A percentile compares a stretch with the other conserved stretches of the same genome.
Evolutionary conservation across 2,329 filamentous ascomycete genomes (phyloP).

Genomic region (Colletotrichum cuscutae): DNA sequence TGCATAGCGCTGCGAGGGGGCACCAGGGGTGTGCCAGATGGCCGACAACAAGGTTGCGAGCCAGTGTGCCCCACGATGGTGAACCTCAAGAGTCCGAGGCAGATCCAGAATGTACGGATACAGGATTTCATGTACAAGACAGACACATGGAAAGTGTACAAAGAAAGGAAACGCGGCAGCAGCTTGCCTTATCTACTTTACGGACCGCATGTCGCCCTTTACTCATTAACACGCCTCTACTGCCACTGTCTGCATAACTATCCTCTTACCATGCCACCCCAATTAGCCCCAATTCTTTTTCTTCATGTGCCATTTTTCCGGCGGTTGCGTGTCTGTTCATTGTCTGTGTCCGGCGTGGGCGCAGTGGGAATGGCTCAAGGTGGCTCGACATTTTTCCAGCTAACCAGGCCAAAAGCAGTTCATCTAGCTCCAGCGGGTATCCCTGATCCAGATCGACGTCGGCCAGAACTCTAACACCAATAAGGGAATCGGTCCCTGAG

Average conservation of each 20-base stretch:
- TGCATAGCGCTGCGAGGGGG: background rate
- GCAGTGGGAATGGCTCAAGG: slow-evolving; percentile 31
- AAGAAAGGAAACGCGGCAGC: background rate
- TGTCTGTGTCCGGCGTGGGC: slow-evolving; percentile 30
- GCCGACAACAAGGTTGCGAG: background rate
- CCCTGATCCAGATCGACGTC: slow-evolving; percentile 34
- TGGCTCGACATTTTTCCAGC: slow-evolving; percentile 30
- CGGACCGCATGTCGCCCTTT: background rate
- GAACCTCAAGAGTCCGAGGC: background rate
- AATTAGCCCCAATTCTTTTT: background rate
- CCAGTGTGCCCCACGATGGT: background rate
- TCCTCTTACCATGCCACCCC: background rate
- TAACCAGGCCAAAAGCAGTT: slow-evolving; percentile 33
- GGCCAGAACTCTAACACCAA: slow-evolving; percentile 35
- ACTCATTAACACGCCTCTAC: background rate
- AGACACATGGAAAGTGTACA: background rate
- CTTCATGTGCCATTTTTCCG: background rate
- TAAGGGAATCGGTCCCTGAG: slow-evolving; percentile 30
- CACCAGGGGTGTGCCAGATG: background rate
- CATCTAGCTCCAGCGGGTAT: slow-evolving; percentile 24
- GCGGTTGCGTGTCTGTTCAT: slow-evolving; percentile 10
- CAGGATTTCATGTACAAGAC: background rate
- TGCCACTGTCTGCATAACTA: background rate
- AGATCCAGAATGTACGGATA: background rate
- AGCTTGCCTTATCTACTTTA: background rate